phyloP scores from a whole-genome alignment of 108 stramenopile species.

The Pseudonitzschia multiseries region DNA sequence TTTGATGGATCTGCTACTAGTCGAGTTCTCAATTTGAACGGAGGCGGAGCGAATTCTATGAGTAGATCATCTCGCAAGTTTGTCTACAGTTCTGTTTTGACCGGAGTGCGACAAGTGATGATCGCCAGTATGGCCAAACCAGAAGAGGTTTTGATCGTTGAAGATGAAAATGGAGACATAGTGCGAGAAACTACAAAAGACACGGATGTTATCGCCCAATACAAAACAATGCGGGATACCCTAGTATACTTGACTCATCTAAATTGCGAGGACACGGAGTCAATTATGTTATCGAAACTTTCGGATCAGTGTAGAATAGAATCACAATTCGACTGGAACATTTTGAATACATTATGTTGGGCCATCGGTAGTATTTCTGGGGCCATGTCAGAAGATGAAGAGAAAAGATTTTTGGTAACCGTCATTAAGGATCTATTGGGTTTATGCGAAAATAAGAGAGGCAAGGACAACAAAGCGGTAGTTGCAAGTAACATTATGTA shows the following conservation, averaged over 20 bases:
- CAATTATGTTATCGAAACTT: constrained; percentile 97
- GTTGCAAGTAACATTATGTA: constrained; percentile 99
- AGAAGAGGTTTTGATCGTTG: constrained; percentile 99
- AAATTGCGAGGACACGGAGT: constrained; percentile 97
- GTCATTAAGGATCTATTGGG: constrained; percentile 98
- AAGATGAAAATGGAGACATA: constrained; percentile 98
- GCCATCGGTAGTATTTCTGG: constrained; percentile 98
- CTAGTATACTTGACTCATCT: constrained; percentile 98
- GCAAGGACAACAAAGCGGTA: constrained; percentile 99
- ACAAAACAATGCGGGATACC: constrained; percentile 98
- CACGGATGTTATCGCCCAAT: constrained; percentile 98
- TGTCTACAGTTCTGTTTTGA: constrained; percentile 84
- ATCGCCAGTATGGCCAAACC: constrained; percentile 99
- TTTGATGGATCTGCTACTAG: constrained; percentile 33
- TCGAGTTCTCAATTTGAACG: constrained; percentile 62
- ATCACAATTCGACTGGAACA: constrained; percentile 73
- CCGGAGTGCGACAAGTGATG: constrained; percentile 92
- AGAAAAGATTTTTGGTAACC: constrained; percentile 98
- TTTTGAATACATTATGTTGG: constrained; percentile 99
- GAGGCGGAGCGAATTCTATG: constrained; percentile 28
- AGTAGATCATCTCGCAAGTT: constrained; percentile 59
- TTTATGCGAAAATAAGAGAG: constrained; percentile 93
- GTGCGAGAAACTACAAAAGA: constrained; percentile 97
- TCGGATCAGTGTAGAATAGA: constrained; percentile 75
- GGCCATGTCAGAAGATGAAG: constrained; percentile 98